Evolutionary conservation across 192 early-diverging fungal genomes (phyloP), one percentile per base, ranked within the genome.

Genomic region (Coemansia umbellata): DNA sequence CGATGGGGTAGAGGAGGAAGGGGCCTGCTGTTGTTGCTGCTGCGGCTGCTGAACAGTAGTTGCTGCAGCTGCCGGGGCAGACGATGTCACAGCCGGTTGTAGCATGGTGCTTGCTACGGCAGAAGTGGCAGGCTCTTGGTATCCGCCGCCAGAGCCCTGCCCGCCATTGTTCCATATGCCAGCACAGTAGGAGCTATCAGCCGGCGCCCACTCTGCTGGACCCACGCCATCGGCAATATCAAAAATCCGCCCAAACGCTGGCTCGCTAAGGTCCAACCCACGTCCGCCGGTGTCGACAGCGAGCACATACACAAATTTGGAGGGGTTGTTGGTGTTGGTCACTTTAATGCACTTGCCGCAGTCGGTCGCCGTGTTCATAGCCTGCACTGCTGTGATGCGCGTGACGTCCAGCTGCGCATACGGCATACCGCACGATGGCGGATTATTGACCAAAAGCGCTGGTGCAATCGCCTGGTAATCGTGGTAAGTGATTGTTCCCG

Each of bases 361-460:
- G 31, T 73, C 72, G 2, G 63, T 58, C 14, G 47, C 50, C 21
- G 47, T 71, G 44, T 78, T 50, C 58, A 82, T 64, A 0, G 49
- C 37, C 41, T 74, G 69, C 14, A 78, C 78, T 1, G 81, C 81
- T 2, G 81, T 82, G 42, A 82, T 81, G 8, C 80, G 64, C 10
- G 74, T 63, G 8, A 81, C 14, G 43, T 82, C 72, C 18, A 82
- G 61, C 32, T 69, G 37, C 1, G 58, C 69, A 24, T 80, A 82
- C 1, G 81, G 72, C 73, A 81, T 81, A 22, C 81, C 81, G 49
- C 81, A 82, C 10, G 69, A 69, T 4, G 80, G 80, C 8, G 81
- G 81, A 54, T 80, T 82, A 37, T 55, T 63, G 11, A 45, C 47
- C 3, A 82, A 52, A 8, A 48, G 49, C 11, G 43, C 49, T 0